Base-by-base conservation (phyloP, 306 rosid species). In the Cucurbita moschata region DNA sequence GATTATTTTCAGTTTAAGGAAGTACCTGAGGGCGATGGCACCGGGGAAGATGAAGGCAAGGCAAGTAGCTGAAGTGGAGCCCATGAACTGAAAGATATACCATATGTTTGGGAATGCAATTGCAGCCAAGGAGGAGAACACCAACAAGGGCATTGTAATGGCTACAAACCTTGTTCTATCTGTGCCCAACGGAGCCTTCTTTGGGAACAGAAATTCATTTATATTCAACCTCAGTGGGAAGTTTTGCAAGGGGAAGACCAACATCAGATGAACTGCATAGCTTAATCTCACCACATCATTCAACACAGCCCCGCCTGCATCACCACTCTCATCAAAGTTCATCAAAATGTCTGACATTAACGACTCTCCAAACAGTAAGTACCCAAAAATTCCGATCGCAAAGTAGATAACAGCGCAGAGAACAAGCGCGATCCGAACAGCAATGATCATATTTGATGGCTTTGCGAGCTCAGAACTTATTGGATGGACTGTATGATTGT, bases 31-130 rank as follows among this genome's bases (percentile, higher is more conserved):
- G 67, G 79, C 99, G 79, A 94, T 86, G 40, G 77, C 80, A 62
- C 85, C 97, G 14, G 99, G 99, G 80, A 94, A 94, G 56, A 94
- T 84, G 78, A 94, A 94, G 79, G 91, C 95, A 15, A 94, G 96
- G 83, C 85, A 85, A 57, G 89, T 79, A 0, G 96, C 99, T 46
- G 95, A 73, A 37, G 99, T 80, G 73, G 96, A 94, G 49, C 99
- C 99, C 75, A 94, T 35, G 78, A 94, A 86, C 82, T 91, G 97
- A 85, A 94, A 91, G 76, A 91, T 82, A 47, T 81, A 89, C 99
- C 97, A 94, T 73, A 94, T 89, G 79, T 88, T 85, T 62, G 97
- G 99, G 75, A 94, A 66, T 26, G 96, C 88, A 42, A 91, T 91
- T 39, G 97, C 97, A 46, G 91, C 92, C 12, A 94, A 71, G 81